These are phyloP conservation scores for Chrysosporium keratinophilum DNA, from an alignment of 2,329 filamentous ascomycete species.

Conservation along the genomic window DNA sequence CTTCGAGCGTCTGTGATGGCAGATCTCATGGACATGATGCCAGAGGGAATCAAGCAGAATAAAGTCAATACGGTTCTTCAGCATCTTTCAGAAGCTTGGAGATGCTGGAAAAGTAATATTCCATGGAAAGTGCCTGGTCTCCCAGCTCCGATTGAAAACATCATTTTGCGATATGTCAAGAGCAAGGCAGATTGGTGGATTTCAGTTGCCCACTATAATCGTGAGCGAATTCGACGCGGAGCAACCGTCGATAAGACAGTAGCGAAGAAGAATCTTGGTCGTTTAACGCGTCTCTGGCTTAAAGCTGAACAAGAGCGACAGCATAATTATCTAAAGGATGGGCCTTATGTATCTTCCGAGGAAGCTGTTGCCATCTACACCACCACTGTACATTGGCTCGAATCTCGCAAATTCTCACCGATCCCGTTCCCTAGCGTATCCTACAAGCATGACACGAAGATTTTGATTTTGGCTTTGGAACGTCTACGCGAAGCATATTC, in stretches of 20 bases:
- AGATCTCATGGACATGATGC: conserved; percentile 99
- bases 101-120: conserved; percentile 99
- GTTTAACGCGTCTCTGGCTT: conserved; percentile 87
- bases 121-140: conserved; percentile 98
- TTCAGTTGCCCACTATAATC: conserved; percentile 96
- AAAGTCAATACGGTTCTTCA: conserved; percentile 97
- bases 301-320: conserved; percentile 97
- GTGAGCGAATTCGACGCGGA: conserved; percentile 88
- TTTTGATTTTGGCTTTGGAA: conserved; percentile 88
- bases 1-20: conserved; percentile 97
- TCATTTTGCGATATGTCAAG: conserved; percentile 96
- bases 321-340: conserved; percentile 99
- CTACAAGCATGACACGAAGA: conserved; percentile 99
- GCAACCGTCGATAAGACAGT: conserved; percentile 99
- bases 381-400: conserved; percentile 96
- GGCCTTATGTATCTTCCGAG: conserved; percentile 94
- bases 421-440: conserved; percentile 98
- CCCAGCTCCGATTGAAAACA: conserved; percentile 95
- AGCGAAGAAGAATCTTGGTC: conserved; percentile 96
- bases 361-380: conserved; percentile 98
- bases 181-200: conserved; percentile 99
- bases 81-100: conserved; percentile 94
- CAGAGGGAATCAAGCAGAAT: conserved; percentile 97
- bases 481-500: conserved; percentile 91
- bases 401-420: conserved; percentile 94